Conservation (phyloP, 2,329 filamentous ascomycete genomes). For the Arthrobotrys sphaeroides region DNA sequence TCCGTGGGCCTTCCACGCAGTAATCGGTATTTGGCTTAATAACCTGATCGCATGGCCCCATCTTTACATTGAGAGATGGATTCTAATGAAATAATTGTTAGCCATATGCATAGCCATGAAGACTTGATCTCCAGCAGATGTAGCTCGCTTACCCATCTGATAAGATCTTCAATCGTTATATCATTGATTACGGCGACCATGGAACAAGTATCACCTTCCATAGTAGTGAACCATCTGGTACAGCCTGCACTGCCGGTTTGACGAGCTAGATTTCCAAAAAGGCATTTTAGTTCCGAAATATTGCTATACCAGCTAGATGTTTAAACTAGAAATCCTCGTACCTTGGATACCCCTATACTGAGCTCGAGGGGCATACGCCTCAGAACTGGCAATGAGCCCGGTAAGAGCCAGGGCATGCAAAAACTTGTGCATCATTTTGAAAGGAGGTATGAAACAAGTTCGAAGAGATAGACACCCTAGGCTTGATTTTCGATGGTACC, state of each 20-base stretch:
- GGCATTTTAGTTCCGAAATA: background rate
- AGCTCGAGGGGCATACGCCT: conserved; percentile 7
- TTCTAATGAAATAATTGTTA: conserved; percentile 12
- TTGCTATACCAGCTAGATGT: too few species aligned
- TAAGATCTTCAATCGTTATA: conserved; percentile 13
- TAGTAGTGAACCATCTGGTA: conserved; percentile 18
- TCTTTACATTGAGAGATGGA: conserved; percentile 16
- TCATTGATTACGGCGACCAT: conserved; percentile 2
- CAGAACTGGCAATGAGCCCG: background rate
- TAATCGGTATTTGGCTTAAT: conserved; percentile 9
- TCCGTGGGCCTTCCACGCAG: background rate
- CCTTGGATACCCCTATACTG: background rate
- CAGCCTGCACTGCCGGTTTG: conserved; percentile 2
- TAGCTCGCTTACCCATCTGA: conserved; percentile 6
- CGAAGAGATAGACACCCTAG: background rate
- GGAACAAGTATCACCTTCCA: conserved; percentile 9
- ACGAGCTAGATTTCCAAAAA: conserved; percentile 13
- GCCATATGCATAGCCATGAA: background rate
- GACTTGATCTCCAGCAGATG: background rate
- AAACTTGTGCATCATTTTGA: background rate
- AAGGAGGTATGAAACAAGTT: background rate
- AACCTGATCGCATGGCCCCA: conserved; percentile 7
- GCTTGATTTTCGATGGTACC: background rate
- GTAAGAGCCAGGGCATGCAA: background rate
- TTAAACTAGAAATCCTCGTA: background rate